phyloP scores from a whole-genome alignment of 2,329 filamentous ascomycete species.

The Bipolaris bicolor region DNA sequence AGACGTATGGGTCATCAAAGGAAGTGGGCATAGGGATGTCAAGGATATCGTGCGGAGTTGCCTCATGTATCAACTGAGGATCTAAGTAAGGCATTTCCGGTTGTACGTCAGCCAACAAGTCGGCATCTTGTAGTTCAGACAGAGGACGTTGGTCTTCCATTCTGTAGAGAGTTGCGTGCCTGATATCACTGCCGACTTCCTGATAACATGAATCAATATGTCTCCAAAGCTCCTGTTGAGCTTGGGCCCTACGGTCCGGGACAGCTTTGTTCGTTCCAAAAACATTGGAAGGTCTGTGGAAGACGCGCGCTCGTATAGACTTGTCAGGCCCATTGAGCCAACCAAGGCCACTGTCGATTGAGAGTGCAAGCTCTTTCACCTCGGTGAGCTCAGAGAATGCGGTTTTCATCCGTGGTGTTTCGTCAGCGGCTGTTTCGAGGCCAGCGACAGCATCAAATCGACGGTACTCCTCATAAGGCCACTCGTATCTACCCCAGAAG shows the following conservation, averaged over 20 bases:
- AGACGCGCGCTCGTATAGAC: conserved; percentile 56
- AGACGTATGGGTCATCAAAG: conserved; percentile 30
- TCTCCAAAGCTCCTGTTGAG: conserved; percentile 47
- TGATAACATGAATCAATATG: conserved; percentile 34
- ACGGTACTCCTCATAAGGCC: conserved; percentile 66
- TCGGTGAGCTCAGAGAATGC: conserved; percentile 63
- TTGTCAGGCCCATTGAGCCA: conserved; percentile 69
- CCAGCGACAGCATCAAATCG: conserved; percentile 65
- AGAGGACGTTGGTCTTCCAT: conserved; percentile 27
- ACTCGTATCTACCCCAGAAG: conserved; percentile 70
- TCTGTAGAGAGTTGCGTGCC: conserved; percentile 38
- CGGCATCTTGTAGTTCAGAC: conserved; percentile 21
- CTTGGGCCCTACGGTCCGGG: conserved; percentile 48
- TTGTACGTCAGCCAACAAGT: conserved; percentile 23
- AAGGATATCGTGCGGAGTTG: conserved; percentile 27
- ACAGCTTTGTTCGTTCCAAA: conserved; percentile 53
- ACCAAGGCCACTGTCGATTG: conserved; percentile 70
- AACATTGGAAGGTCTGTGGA: conserved; percentile 52
- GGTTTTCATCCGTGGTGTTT: conserved; percentile 65
- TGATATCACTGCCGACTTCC: conserved; percentile 30
- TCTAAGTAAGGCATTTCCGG: conserved; percentile 41
- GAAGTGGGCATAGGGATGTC: conserved; percentile 26
- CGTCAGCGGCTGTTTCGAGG: conserved; percentile 68
- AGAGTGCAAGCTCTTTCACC: conserved; percentile 69
- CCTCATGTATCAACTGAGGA: conserved; percentile 35